These are phyloP conservation scores for Mortierella sp. DNA, from an alignment of 371 early-diverging fungal genomes.

Conservation along the genomic window DNA sequence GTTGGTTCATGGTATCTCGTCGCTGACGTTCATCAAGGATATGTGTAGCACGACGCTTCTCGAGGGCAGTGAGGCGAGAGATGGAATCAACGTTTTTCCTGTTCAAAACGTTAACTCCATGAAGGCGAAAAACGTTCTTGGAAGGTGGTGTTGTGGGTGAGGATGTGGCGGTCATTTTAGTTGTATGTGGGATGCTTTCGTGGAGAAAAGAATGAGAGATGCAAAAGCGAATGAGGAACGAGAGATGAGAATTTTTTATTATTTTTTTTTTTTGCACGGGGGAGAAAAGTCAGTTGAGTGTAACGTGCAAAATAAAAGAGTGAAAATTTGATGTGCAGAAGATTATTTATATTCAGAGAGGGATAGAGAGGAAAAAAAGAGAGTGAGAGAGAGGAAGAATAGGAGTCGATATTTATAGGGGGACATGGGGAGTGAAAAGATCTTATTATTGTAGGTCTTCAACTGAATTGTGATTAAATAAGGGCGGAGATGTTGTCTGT, in stretches of 20 bases:
- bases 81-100: constrained; percentile 55
- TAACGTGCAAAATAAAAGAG: not conserved
- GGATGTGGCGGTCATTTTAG: constrained; percentile 41
- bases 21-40: constrained; percentile 56
- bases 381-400: constrained; percentile 2
- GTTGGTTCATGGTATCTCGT: constrained; percentile 57
- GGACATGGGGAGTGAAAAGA: not conserved
- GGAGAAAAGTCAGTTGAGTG: not conserved
- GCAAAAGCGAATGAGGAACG: not conserved
- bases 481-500: not conserved
- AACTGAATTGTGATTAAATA: not conserved
- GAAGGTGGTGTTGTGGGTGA: constrained; percentile 30
- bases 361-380: not conserved
- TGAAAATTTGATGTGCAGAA: not conserved
- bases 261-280: too few relatives aligned
- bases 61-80: constrained; percentile 53
- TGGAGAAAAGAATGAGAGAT: not conserved
- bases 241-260: not conserved
- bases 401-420: constrained; percentile 22
- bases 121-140: constrained; percentile 56
- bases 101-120: constrained; percentile 55
- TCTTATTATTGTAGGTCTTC: not conserved
- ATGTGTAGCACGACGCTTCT: constrained; percentile 53
- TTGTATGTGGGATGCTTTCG: not conserved
- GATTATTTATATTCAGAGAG: not conserved